phyloP scores from a whole-genome alignment of 2,329 filamentous ascomycete species.

The Cladosporium velox region DNA sequence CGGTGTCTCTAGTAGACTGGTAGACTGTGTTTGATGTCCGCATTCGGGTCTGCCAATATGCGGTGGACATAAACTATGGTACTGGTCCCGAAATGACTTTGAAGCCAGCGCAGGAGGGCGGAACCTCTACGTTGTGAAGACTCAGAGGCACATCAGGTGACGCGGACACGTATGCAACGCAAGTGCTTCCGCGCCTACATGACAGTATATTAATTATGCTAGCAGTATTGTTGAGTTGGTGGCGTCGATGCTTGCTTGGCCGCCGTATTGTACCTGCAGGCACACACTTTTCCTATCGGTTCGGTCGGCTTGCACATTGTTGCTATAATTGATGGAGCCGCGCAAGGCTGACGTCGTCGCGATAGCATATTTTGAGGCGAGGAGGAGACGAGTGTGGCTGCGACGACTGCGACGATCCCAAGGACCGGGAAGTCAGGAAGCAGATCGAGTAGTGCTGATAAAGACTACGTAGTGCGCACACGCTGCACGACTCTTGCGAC shows the following conservation, averaged over 20 bases:
- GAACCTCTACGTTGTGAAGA: not conserved
- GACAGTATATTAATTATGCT: not conserved
- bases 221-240: conserved; percentile 8
- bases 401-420: not conserved
- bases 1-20: not conserved
- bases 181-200: not conserved
- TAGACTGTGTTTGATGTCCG: not conserved
- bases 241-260: conserved; percentile 10
- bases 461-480: not conserved
- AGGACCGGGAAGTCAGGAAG: conserved; percentile 5
- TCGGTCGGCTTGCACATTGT: not conserved
- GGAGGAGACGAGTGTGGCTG: not conserved
- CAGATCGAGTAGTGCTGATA: not conserved
- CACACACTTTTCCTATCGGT: conserved; percentile 5
- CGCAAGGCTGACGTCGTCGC: conserved; percentile 8
- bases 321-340: not conserved
- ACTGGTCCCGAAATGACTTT: conserved; percentile 3
- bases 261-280: conserved; percentile 6
- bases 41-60: conserved; percentile 13
- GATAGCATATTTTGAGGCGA: not conserved
- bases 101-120: conserved; percentile 10
- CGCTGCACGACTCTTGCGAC: conserved; percentile 1
- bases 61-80: conserved; percentile 16
- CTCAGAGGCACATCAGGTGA: conserved; percentile 5
- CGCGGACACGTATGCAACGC: conserved; percentile 2